Conservation (phyloP, 1,139 yeast species). For the Suhomyces chickasaworum region DNA sequence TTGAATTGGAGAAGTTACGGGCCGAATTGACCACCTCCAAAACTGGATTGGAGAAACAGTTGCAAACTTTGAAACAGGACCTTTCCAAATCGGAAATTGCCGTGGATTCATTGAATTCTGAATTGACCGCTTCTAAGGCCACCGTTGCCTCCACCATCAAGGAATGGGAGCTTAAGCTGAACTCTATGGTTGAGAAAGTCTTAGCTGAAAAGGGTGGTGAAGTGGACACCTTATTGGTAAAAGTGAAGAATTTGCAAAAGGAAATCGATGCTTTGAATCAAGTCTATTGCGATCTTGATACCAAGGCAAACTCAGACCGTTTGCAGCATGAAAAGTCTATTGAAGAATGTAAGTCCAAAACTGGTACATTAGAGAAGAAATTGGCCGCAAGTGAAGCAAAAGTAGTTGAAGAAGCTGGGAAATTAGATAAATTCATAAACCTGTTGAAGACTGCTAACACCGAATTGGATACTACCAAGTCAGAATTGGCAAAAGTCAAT, state of each 20-base stretch:
- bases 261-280: conserved; percentile 6
- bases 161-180: conserved; percentile 32
- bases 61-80: conserved; percentile 8
- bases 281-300: conserved; percentile 6
- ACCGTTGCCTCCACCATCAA: conserved; percentile 23
- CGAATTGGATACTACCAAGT: conserved; percentile 4
- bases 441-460: neutral
- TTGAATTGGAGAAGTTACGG: conserved; percentile 14
- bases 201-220: conserved; percentile 30
- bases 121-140: conserved; percentile 13
- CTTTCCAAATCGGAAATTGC: conserved; percentile 7
- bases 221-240: conserved; percentile 7
- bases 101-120: conserved; percentile 7
- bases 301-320: conserved; percentile 4
- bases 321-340: conserved; percentile 14
- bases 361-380: neutral
- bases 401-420: neutral
- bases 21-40: conserved; percentile 11
- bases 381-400: neutral
- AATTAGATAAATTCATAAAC: neutral
- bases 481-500: neutral
- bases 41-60: conserved; percentile 14
- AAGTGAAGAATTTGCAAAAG: conserved; percentile 4
- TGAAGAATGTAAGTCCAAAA: neutral
- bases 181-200: conserved; percentile 32